These are phyloP conservation scores for Emergomyces orientalis DNA, from an alignment of 2,329 filamentous ascomycete genomes.

Conservation along the genomic window DNA sequence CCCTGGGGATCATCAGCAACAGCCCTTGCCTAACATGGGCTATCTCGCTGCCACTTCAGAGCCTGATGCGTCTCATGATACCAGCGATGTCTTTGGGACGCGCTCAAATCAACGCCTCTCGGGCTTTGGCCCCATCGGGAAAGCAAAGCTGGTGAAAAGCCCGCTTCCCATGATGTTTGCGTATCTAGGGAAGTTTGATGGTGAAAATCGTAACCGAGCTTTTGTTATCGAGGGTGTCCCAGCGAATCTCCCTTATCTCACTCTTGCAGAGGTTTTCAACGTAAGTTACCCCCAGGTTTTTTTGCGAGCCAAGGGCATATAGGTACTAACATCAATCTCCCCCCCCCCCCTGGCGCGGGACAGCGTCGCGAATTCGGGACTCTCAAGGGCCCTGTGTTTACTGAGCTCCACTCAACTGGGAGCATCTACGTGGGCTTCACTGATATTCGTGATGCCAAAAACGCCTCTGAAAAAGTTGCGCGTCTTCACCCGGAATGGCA, in stretches of 20 bases:
- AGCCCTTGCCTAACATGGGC: conserved; percentile 13
- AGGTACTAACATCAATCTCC: conserved; percentile 10
- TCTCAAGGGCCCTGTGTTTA: conserved; percentile 32
- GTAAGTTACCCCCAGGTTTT: conserved; percentile 22
- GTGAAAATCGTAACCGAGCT: conserved; percentile 24
- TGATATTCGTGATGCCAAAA: conserved; percentile 52
- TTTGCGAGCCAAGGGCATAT: neutral
- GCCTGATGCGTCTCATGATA: conserved; percentile 13
- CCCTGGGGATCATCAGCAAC: conserved; percentile 10
- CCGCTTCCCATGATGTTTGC: conserved; percentile 12
- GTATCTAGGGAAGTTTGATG: conserved; percentile 18
- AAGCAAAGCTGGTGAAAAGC: conserved; percentile 13
- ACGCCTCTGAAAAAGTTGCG: conserved; percentile 41
- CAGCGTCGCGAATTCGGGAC: conserved; percentile 29
- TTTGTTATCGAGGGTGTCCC: conserved; percentile 28
- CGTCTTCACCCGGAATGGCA: conserved; percentile 41
- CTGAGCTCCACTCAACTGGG: conserved; percentile 28
- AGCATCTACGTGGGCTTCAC: conserved; percentile 49
- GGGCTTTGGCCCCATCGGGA: conserved; percentile 21
- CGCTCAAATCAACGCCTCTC: conserved; percentile 13
- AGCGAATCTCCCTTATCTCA: conserved; percentile 24
- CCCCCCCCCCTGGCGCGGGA: too few relatives aligned
- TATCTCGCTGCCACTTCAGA: conserved; percentile 20
- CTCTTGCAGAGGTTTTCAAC: conserved; percentile 32
- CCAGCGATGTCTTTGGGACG: conserved; percentile 9